phyloP scores from a whole-genome alignment of 176 grass and related monocot species.

The Carex kokanica region DNA sequence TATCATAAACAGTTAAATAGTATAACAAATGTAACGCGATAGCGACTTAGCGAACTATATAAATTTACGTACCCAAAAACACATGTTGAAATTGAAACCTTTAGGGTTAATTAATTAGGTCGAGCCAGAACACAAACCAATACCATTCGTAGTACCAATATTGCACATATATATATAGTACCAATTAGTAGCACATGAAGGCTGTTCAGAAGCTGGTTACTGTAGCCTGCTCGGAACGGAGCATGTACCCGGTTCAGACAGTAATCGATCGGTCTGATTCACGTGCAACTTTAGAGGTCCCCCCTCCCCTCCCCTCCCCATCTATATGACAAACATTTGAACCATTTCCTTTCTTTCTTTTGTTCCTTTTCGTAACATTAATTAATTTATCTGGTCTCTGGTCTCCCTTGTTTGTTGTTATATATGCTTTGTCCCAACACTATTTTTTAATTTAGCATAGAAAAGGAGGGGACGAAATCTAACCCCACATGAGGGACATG shows the following conservation, averaged over 20 bases:
- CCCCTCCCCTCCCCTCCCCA: not conserved
- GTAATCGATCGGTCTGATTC: not conserved
- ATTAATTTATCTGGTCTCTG: not conserved
- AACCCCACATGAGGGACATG: not conserved
- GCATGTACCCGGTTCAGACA: not conserved
- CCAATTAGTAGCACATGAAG: constrained; percentile 1
- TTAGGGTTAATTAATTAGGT: no score
- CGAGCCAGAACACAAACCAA: not conserved
- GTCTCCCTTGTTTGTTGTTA: not conserved
- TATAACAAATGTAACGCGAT: no score
- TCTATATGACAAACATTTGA: constrained; percentile 6
- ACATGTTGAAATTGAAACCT: no score
- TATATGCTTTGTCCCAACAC: not conserved
- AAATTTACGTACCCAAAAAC: not conserved
- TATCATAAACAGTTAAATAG: no score
- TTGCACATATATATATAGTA: no score
- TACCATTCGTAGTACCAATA: no score
- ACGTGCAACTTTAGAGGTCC: constrained; percentile 24
- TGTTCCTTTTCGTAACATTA: not conserved
- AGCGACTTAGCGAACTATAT: no score
- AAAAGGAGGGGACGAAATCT: not conserved
- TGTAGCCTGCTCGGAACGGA: not conserved
- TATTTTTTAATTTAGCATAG: not conserved
- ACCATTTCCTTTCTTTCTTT: not conserved
- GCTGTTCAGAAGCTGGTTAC: not conserved